Evolutionary conservation across 495 filamentous ascomycete genomes (phyloP).

Genomic region (Lasiosphaeria hispida): DNA sequence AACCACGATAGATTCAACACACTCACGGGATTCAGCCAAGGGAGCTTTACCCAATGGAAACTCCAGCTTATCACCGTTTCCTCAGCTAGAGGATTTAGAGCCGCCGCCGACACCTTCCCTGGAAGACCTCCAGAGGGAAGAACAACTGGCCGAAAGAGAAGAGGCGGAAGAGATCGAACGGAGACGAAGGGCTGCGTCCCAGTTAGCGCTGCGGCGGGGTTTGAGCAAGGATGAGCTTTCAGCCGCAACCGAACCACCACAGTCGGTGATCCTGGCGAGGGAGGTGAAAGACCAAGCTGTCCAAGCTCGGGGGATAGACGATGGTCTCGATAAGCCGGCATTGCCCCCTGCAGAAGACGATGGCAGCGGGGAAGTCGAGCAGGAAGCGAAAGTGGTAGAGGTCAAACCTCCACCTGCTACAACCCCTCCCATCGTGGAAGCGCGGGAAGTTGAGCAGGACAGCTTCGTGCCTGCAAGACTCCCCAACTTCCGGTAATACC

Average conservation of each 20-base stretch:
- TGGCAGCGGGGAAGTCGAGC: background rate
- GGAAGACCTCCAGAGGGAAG: constrained; percentile 72
- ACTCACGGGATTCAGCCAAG: constrained; percentile 33
- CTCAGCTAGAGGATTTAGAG: constrained; percentile 27
- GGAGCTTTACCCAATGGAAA: constrained; percentile 20
- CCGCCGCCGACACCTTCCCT: constrained; percentile 54
- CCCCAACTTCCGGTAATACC: constrained; percentile 30
- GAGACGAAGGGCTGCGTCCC: constrained; percentile 68
- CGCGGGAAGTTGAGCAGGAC: background rate
- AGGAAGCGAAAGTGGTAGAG: constrained; percentile 13
- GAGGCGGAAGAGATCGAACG: constrained; percentile 70
- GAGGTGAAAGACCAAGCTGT: background rate
- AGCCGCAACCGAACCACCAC: constrained; percentile 19
- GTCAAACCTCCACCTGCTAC: constrained; percentile 9
- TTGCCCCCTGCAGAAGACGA: background rate
- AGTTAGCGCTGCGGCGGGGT: constrained; percentile 69
- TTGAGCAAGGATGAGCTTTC: constrained; percentile 45
- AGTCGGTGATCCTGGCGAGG: background rate
- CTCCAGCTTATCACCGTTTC: constrained; percentile 29
- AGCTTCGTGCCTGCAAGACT: constrained; percentile 34
- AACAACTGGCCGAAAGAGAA: constrained; percentile 61
- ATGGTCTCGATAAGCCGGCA: background rate
- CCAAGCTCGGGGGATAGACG: background rate
- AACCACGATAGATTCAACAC: constrained; percentile 51
- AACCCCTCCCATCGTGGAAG: background rate